Percentiles rank a stretch among this genome's conserved stretches.
These are phyloP conservation scores for Eimeria tenella DNA, from an alignment of 169 alveolate genomes.

Conservation along the genomic window DNA sequence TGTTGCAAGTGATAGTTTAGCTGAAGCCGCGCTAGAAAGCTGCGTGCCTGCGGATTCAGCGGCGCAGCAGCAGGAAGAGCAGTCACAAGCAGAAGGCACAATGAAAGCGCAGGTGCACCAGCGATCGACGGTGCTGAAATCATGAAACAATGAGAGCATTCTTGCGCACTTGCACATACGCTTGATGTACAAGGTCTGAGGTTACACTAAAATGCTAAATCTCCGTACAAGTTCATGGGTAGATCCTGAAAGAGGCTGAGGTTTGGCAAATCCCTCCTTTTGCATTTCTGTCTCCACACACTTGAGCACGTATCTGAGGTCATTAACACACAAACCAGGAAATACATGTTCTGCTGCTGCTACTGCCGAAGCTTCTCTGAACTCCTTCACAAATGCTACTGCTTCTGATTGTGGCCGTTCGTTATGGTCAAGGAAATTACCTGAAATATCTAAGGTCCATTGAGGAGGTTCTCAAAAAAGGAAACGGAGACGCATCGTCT, in stretches of 20 bases:
- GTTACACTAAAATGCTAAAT: not conserved
- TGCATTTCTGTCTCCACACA: constrained; percentile 46
- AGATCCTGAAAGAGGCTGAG: constrained; percentile 48
- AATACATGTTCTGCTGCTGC: not conserved
- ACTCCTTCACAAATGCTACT: not conserved
- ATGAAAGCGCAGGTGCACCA: not conserved
- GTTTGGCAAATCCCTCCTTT: constrained; percentile 28
- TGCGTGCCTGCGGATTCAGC: constrained; percentile 56
- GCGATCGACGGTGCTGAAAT: not conserved
- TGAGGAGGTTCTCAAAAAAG: constrained; percentile 36
- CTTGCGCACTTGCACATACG: not conserved
- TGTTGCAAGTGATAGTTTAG: constrained; percentile 64
- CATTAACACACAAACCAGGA: not conserved
- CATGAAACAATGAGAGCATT: not conserved
- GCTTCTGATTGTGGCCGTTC: not conserved
- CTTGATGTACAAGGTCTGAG: not conserved
- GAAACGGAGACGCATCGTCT: constrained; percentile 48
- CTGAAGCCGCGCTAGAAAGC: constrained; percentile 73
- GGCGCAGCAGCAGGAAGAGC: not conserved
- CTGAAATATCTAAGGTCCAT: constrained; percentile 65
- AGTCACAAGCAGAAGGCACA: not conserved
- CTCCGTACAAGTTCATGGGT: constrained; percentile 15
- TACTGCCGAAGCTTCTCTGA: not conserved
- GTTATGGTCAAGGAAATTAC: not conserved
- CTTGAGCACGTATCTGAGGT: constrained; percentile 47